phyloP scores from a whole-genome alignment of 2,329 filamentous ascomycete species.

The Hymenotorrendiella dingleyae region DNA sequence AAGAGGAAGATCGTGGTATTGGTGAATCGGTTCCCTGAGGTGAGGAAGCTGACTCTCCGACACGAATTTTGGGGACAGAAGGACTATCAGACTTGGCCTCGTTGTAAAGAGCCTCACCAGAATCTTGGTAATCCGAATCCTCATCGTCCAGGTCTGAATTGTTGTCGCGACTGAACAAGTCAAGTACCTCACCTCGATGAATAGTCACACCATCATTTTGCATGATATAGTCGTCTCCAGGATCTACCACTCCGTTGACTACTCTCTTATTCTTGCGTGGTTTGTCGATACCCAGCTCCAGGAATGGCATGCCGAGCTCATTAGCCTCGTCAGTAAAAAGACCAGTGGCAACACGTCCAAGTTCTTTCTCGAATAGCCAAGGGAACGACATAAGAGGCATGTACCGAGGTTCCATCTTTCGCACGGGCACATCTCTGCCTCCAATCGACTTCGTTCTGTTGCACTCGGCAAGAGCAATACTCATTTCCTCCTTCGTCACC shows the following conservation, averaged over 20 bases:
- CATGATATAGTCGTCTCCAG: constrained; percentile 26
- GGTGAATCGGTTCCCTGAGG: no score
- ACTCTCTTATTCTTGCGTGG: no score
- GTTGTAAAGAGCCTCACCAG: no score
- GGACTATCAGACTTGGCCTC: no score
- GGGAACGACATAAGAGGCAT: constrained; percentile 91
- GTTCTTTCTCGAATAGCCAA: constrained; percentile 75
- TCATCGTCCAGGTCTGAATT: no score
- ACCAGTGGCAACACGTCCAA: constrained; percentile 61
- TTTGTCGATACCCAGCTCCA: no score
- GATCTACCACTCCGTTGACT: background rate
- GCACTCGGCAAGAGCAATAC: constrained; percentile 49
- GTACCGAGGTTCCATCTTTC: constrained; percentile 37
- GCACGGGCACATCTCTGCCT: constrained; percentile 32
- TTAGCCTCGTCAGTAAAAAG: constrained; percentile 19
- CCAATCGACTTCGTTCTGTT: constrained; percentile 33
- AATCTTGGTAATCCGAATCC: no score
- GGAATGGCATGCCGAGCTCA: no score
- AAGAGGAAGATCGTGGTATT: no score
- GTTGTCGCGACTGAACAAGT: no score
- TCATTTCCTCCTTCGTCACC: constrained; percentile 68
- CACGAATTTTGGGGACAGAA: no score
- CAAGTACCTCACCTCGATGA: constrained; percentile 30
- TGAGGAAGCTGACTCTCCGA: no score
- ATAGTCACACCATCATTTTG: constrained; percentile 26